Evolutionary conservation across 1,284 basidiomycete species (phyloP), one percentile per base, ranked within the genome.

Genomic region (Cryptococcus sp.): DNA sequence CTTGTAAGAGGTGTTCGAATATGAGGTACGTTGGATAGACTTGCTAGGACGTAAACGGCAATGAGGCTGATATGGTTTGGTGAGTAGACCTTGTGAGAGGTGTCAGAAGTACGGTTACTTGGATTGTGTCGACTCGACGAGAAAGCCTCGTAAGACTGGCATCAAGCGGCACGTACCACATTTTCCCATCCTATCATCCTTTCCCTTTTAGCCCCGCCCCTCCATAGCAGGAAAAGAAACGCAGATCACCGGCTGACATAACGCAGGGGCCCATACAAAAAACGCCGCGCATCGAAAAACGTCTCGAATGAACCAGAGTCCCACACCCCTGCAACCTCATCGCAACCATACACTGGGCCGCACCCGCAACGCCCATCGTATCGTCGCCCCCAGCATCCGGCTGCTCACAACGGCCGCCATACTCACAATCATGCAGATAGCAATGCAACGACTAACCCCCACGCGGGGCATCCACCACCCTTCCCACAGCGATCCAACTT

Each of bases 1-100:
- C 72, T n/a, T 75, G 72, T 56, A 75, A 75, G 60, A 75, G 70
- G 59, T 75, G 72, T 50, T 71, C 71, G 4, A 69, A 71, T 50
- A 71, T 66, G 23, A 64, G 72, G 72, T 72, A 37, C 56, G 67
- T 64, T 11, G 13, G 20, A 5, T n/a, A 23, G 3, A 0, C 8
- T 38, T 18, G 5, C 16, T 21, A 15, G 2, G 15, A 21, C 7
- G 28, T 33, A 20, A 5, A 15, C 6, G 1, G 11, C 12, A 28
- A 20, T 52, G 40, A 52, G 15, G 21, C 23, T 24, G 36, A 23
- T 54, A 49, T 28, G 21, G 28, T 24, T 18, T 23, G 9, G 23
- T 16, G 13, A 38, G 16, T 33, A 71, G 72, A 56, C 72, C 72
- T 0, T 75, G 72, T 43, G 71, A 75, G 42, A 50, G 72, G 46